phyloP scores from a whole-genome alignment of 768 basidiomycete genomes.

The Mycena alexandri region DNA sequence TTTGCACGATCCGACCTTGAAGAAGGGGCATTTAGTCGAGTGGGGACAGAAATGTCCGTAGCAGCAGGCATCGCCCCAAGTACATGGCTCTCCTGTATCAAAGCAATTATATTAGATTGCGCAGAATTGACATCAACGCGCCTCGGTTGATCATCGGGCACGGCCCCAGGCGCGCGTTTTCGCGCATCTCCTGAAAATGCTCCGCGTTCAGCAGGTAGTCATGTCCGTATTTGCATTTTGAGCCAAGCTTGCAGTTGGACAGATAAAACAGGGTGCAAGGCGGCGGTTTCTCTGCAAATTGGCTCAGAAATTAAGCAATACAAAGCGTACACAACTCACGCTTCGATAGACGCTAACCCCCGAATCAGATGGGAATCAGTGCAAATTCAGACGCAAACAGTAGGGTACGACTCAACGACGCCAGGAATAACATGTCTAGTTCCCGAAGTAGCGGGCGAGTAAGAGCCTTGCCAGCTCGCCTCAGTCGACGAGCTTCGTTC shows the following conservation, averaged over 20 bases:
- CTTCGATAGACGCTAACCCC: slow-evolving; percentile 66
- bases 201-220: slow-evolving; percentile 70
- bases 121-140: slow-evolving; percentile 40
- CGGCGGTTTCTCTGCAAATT: slow-evolving; percentile 66
- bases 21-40: slow-evolving; percentile 57
- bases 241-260: slow-evolving; percentile 69
- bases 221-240: slow-evolving; percentile 71
- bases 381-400: slow-evolving; percentile 35
- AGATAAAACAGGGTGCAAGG: slow-evolving; percentile 79
- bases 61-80: slow-evolving; percentile 72
- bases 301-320: slow-evolving; percentile 33
- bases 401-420: slow-evolving; percentile 56
- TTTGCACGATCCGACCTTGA: slow-evolving; percentile 70
- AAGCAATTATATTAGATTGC: neutral
- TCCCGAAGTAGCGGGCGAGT: slow-evolving; percentile 45
- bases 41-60: slow-evolving; percentile 66
- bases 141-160: slow-evolving; percentile 73
- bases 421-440: slow-evolving; percentile 64
- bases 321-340: slow-evolving; percentile 56
- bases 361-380: slow-evolving; percentile 32
- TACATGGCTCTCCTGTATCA: slow-evolving; percentile 64
- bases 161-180: slow-evolving; percentile 72
- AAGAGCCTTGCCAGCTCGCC: slow-evolving; percentile 52
- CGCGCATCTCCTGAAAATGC: slow-evolving; percentile 64
- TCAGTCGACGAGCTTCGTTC: slow-evolving; percentile 62